These are phyloP conservation scores for Podospora appendiculata DNA, from an alignment of 495 filamentous ascomycete species.

Conservation along the genomic window DNA sequence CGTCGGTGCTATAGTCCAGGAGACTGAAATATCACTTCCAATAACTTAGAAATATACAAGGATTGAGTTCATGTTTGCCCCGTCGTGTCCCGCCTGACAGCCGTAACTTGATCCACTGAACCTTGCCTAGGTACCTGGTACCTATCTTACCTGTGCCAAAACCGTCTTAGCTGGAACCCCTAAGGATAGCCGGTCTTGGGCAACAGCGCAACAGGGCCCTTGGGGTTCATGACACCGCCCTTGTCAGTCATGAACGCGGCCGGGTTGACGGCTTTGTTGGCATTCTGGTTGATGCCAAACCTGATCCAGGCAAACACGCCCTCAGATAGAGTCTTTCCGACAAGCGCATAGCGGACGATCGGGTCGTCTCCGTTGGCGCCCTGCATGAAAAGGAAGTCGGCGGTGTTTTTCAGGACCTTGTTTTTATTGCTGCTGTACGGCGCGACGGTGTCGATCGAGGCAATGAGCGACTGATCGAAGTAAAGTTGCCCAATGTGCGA, in stretches of 20 bases:
- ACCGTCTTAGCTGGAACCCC: too few species aligned
- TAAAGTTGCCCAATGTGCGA: slow-evolving; percentile 56
- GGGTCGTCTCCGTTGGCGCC: slow-evolving; percentile 49
- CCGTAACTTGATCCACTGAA: too few species aligned
- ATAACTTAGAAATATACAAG: too few species aligned
- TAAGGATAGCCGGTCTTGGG: background rate
- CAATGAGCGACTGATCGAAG: slow-evolving; percentile 48
- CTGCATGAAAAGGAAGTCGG: slow-evolving; percentile 42
- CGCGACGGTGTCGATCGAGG: slow-evolving; percentile 33
- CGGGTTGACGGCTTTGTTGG: slow-evolving; percentile 16
- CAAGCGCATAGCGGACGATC: slow-evolving; percentile 45
- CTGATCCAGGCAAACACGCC: slow-evolving; percentile 52
- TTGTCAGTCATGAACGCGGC: slow-evolving; percentile 19
- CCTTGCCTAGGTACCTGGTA: too few species aligned
- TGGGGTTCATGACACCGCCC: slow-evolving; percentile 28
- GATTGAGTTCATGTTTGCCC: too few species aligned
- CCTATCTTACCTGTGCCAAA: too few species aligned
- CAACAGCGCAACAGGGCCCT: slow-evolving; percentile 20
- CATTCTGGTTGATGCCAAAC: slow-evolving; percentile 42
- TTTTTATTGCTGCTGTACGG: slow-evolving; percentile 53
- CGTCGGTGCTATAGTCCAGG: too few species aligned
- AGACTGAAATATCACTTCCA: too few species aligned
- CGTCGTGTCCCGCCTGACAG: too few species aligned
- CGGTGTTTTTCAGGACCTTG: slow-evolving; percentile 39
- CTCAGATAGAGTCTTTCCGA: slow-evolving; percentile 45